Evolutionary conservation across 2,329 filamentous ascomycete species (phyloP), one percentile per base, ranked within the genome.

Genomic region (Chaetothyriales sp.): DNA sequence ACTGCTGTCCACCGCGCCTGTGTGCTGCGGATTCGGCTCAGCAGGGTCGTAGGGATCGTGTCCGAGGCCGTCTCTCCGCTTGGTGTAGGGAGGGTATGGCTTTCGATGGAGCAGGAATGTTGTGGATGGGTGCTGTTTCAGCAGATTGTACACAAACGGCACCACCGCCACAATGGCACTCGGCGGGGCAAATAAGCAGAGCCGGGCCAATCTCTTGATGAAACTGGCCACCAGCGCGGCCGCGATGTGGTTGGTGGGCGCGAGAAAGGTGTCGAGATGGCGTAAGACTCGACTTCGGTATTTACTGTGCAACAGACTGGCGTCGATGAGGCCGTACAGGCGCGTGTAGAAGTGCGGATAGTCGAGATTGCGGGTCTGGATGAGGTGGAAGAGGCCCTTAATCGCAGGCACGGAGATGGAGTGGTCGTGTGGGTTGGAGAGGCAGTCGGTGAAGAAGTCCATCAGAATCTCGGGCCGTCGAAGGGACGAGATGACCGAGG

Each of bases 361-460:
- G 69, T 98, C 92, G 54, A 98, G 77, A 65, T 98, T 98, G 64
- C 87, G 86, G 65, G 92, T 81, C 58, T 86, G 83, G 61, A 98
- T 97, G 49, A 98, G 78, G 66, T 94, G 92, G 71, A 95, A 98
- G 46, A 98, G 82, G 49, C 92, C 92, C 0, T 87, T 94, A 1
- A 98, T 75, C 1, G 94, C 89, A 18, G 95, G 77, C 4, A 98
- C 75, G 4, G 92, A 90, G 25, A 59, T 51, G 47, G 83, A 88
- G 13, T 88, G 85, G 45, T 92, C 92, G 49, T 90, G 89, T 6
- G 82, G 73, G 62, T 95, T 78, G 10, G 33, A 40, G 71, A 94
- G 97, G 28, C 83, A 94, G 69, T 92, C 87, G n/a, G 89, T 95
- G 51, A 98, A 72, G 67, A 97, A 98, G 70, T 98, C 92, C 76